Percentiles rank a stretch among this genome's conserved stretches.
Conservation (phyloP, 2,329 filamentous ascomycete species). For the Calonectria montana region DNA sequence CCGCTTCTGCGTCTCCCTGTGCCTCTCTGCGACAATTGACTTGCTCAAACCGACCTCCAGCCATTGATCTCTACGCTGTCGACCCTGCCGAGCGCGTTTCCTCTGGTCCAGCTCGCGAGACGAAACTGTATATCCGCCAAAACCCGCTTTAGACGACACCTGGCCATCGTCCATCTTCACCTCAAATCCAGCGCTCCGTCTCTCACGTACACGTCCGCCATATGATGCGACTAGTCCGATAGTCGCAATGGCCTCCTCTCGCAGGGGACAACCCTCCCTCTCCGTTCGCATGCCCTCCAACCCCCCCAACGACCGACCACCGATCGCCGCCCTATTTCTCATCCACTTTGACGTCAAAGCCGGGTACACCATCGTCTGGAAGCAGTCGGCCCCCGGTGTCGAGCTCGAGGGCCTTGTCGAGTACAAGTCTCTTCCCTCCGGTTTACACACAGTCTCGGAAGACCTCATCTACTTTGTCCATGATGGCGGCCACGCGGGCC, state of each 20-base stretch:
- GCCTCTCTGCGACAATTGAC: conserved; percentile 19
- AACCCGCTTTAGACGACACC: neutral
- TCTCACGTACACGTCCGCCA: conserved; percentile 6
- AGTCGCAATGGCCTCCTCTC: conserved; percentile 54
- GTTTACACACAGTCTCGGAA: conserved; percentile 86
- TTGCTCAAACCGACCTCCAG: neutral
- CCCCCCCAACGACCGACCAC: conserved; percentile 47
- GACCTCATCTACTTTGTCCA: conserved; percentile 97
- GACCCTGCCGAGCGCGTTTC: neutral
- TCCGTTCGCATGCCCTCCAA: conserved; percentile 50
- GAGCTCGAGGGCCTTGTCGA: conserved; percentile 89
- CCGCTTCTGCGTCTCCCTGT: neutral
- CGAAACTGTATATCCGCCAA: neutral
- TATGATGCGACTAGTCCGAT: conserved; percentile 44
- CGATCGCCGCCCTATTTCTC: conserved; percentile 82
- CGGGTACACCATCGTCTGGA: conserved; percentile 92
- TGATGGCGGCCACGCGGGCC: conserved; percentile 79
- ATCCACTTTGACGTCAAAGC: conserved; percentile 94
- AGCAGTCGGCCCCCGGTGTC: conserved; percentile 76
- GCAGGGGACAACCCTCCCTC: conserved; percentile 53
- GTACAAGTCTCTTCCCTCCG: conserved; percentile 95
- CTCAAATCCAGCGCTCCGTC: neutral
- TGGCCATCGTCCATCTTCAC: neutral
- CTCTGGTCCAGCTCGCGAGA: neutral
- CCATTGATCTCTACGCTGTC: neutral